Conservation (phyloP, 768 basidiomycete species). For the Suillus fuscotomentosus region DNA sequence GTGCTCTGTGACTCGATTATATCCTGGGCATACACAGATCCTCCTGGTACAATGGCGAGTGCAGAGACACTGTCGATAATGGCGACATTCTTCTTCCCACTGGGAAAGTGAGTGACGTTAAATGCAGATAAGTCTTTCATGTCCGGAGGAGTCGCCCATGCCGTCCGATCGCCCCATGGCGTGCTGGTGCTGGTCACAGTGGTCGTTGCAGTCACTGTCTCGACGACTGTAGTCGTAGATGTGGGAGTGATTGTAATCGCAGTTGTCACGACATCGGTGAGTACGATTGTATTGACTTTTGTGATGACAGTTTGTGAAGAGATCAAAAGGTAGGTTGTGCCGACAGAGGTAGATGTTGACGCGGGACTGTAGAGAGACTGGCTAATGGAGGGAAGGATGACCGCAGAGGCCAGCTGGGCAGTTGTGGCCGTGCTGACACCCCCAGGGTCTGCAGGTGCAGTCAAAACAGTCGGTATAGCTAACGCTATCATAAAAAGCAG, state of each 20-base stretch:
- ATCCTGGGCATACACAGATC: neutral
- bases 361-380: neutral
- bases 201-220: slow-evolving; percentile 9
- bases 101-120: slow-evolving; percentile 55
- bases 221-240: slow-evolving; percentile 8
- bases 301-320: neutral
- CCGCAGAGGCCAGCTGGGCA: neutral
- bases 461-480: neutral
- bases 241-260: slow-evolving; percentile 3
- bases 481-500: neutral
- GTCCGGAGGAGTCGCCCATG: slow-evolving; percentile 52
- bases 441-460: neutral
- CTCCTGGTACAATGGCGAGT: slow-evolving; percentile 24
- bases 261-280: slow-evolving; percentile 12
- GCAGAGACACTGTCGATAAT: slow-evolving; percentile 51
- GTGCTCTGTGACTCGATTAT: slow-evolving; percentile 13
- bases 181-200: neutral
- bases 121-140: slow-evolving; percentile 62
- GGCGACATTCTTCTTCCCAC: slow-evolving; percentile 52
- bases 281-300: slow-evolving; percentile 3
- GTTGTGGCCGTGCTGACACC: neutral
- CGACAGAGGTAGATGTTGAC: neutral
- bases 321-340: neutral
- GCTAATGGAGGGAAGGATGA: neutral
- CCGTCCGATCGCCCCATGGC: slow-evolving; percentile 17